A percentile compares a stretch with the other conserved stretches of the same genome.
Conservation (phyloP, 148 eudicot genomes). For the Linanthus parryae region DNA sequence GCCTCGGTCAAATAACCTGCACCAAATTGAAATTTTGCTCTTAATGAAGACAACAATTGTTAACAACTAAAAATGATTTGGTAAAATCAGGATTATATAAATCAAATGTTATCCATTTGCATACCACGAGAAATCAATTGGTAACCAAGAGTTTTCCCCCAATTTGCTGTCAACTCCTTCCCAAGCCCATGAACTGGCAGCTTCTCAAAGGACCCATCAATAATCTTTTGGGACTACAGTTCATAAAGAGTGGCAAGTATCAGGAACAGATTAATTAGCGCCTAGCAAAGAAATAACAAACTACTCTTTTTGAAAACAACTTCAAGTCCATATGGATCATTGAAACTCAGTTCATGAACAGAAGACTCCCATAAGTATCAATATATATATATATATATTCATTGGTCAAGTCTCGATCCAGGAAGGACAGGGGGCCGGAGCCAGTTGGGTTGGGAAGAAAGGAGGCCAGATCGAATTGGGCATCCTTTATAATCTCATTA, state of each 20-base stretch:
- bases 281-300: no score
- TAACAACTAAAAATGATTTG: conserved; percentile 3
- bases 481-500: no score
- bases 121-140: conserved; percentile 60
- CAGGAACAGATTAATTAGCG: conserved; percentile 12
- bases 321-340: no score
- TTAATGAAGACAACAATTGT: background rate
- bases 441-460: no score
- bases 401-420: no score
- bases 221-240: conserved; percentile 60
- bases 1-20: conserved; percentile 74
- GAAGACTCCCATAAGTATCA: no score
- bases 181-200: conserved; percentile 88
- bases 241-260: conserved; percentile 6
- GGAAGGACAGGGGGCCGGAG: no score
- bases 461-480: no score
- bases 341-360: no score
- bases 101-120: conserved; percentile 6
- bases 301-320: no score
- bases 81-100: background rate
- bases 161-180: conserved; percentile 62
- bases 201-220: conserved; percentile 59
- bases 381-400: no score
- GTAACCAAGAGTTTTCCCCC: conserved; percentile 77
- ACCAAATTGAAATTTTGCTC: conserved; percentile 10